A percentile compares a stretch with the other conserved stretches of the same genome.
Evolutionary conservation across 106 monocot species (phyloP).

Genomic region (Chionographis japonica): DNA sequence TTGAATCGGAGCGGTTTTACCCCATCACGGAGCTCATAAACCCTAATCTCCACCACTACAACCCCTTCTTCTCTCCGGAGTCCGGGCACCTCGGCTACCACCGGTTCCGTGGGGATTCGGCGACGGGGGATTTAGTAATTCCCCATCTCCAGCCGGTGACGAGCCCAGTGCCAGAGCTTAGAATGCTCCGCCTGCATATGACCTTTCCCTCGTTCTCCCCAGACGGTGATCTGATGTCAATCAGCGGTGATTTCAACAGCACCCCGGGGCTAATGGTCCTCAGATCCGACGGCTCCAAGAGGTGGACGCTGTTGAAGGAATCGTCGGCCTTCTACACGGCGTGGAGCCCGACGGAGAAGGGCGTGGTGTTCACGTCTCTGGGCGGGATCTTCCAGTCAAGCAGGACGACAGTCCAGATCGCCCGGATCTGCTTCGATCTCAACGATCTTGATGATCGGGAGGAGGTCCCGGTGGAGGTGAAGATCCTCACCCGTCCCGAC

Average conservation of each 20-base stretch:
- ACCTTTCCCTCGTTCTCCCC: constrained; percentile 62
- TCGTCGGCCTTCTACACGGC: constrained; percentile 49
- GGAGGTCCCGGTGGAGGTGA: constrained; percentile 23
- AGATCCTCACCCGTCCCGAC: constrained; percentile 47
- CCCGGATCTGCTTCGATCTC: constrained; percentile 47
- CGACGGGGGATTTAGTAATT: constrained; percentile 16
- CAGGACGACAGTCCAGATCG: constrained; percentile 60
- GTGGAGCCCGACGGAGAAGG: constrained; percentile 64
- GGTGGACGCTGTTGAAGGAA: constrained; percentile 45
- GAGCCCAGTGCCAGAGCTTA: constrained; percentile 25
- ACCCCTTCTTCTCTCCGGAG: constrained; percentile 76
- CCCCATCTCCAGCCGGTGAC: constrained; percentile 35
- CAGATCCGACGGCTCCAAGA: constrained; percentile 58
- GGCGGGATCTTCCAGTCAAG: constrained; percentile 71
- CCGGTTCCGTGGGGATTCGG: constrained; percentile 63
- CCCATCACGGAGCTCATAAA: constrained; percentile 49
- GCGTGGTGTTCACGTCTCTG: constrained; percentile 61
- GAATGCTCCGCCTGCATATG: constrained; percentile 39
- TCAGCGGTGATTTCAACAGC: constrained; percentile 48
- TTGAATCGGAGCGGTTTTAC: constrained; percentile 41
- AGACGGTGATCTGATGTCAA: constrained; percentile 26
- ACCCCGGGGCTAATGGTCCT: constrained; percentile 42
- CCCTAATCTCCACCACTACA: constrained; percentile 76
- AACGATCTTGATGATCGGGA: constrained; percentile 29
- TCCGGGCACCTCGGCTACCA: constrained; percentile 66